A percentile compares a stretch with the other conserved stretches of the same genome.
Conservation (phyloP, 768 basidiomycete species). For the Tylopilus sp. region DNA sequence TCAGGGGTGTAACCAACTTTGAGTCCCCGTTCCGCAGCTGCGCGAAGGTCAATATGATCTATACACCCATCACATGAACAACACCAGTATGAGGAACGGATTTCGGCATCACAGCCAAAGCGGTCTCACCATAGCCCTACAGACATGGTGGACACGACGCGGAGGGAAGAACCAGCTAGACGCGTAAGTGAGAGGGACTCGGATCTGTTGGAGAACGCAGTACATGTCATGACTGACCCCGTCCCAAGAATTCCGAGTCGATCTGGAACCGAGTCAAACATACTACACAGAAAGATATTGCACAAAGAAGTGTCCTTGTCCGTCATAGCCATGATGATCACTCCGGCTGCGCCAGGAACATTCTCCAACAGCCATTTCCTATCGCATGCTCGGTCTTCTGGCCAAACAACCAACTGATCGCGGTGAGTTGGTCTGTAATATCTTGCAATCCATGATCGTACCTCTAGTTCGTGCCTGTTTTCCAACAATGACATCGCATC, state of each 20-base stretch:
- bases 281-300: not conserved
- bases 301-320: conserved; percentile 53
- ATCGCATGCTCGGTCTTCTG: conserved; percentile 52
- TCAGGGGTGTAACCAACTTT: conserved; percentile 89
- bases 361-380: conserved; percentile 74
- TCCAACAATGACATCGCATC: conserved; percentile 58
- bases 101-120: not conserved
- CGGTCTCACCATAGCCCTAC: conserved; percentile 75
- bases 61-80: not conserved
- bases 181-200: not conserved
- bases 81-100: not conserved
- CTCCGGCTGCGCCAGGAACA: conserved; percentile 58
- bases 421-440: not conserved
- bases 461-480: conserved; percentile 52
- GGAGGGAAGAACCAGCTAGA: conserved; percentile 68
- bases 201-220: not conserved
- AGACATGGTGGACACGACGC: conserved; percentile 90
- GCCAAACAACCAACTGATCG: conserved; percentile 47
- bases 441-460: conserved; percentile 23
- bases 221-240: conserved; percentile 27
- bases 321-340: conserved; percentile 59
- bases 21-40: conserved; percentile 57
- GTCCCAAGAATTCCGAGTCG: conserved; percentile 55
- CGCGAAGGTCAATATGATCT: conserved; percentile 80
- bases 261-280: conserved; percentile 44